Evolutionary conservation across 768 basidiomycete genomes (phyloP), one percentile per base, ranked within the genome.

Genomic region (Albatrellus ellisii): DNA sequence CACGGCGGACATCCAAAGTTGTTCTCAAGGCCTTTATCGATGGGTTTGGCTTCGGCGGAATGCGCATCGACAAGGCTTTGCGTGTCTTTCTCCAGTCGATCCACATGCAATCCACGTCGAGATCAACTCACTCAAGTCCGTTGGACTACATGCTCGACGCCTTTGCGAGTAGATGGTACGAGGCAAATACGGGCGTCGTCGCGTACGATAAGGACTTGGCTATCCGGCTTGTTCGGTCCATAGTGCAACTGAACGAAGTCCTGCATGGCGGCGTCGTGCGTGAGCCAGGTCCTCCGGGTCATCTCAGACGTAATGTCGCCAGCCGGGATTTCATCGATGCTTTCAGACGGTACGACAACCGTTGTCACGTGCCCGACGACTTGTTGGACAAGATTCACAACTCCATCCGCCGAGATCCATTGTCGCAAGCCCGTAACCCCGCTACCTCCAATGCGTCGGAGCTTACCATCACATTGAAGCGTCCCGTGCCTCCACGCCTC

Each of bases 131-230:
- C 41, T 56, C 64, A 32, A 61, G 56, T 36, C 60, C 72, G 4
- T 58, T 79, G 25, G 86, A 91, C 49, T 69, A 78, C 50, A 65
- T 95, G 2, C 68, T 97, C 24, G 78, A 86, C 52, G 73, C 80
- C 8, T 90, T 99, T 56, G 84, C 90, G 11, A 70, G 74, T 50
- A 73, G 85, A 22, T 98, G 91, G 86, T 86, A 87, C 52, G 85
- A 90, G 46, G 82, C 86, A 15, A 98, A 99, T 55, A 72, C 77
- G 5, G 67, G 70, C 36, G 69, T 73, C 20, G 77, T 89, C 20
- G 73, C 81, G 2, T 92, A 80, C 54, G 84, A 89, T 63, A 82
- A 76, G 59, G 85, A 89, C 53, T 66, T 87, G 47, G 79, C 85
- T 11, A 64, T 72, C 49, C 75, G 75, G 36, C 75, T 94, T 35